phyloP scores from a whole-genome alignment of 306 rosid species.

The Nissolia schottii region DNA sequence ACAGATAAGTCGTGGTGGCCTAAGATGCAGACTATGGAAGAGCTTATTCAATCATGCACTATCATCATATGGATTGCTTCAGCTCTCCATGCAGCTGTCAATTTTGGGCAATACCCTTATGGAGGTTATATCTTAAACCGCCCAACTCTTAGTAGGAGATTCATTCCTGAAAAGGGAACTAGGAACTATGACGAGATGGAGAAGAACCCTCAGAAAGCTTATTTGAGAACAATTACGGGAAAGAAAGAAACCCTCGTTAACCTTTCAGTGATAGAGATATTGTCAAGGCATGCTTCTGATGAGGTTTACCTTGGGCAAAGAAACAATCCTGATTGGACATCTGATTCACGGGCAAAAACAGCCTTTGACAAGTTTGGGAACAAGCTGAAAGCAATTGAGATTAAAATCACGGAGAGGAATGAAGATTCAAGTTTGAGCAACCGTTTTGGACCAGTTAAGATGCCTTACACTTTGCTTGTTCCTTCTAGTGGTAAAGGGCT shows the following conservation, averaged over 20 bases:
- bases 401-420: constrained; percentile 26
- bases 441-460: constrained; percentile 48
- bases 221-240: constrained; percentile 51
- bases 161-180: constrained; percentile 50
- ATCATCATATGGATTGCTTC: constrained; percentile 20
- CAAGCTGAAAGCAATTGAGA: constrained; percentile 19
- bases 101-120: constrained; percentile 29
- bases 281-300: constrained; percentile 39
- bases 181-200: constrained; percentile 45
- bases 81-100: constrained; percentile 25
- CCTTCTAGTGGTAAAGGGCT: constrained; percentile 55
- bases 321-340: constrained; percentile 22
- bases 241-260: constrained; percentile 38
- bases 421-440: constrained; percentile 30
- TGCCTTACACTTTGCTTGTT: constrained; percentile 61
- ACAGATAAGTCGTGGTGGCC: constrained; percentile 23
- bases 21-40: neutral
- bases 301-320: constrained; percentile 39
- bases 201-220: constrained; percentile 32
- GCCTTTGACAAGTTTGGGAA: constrained; percentile 21
- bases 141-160: constrained; percentile 48
- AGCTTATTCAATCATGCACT: neutral
- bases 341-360: neutral
- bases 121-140: constrained; percentile 46
- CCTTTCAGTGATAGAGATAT: constrained; percentile 42